phyloP scores from a whole-genome alignment of 2,329 filamentous ascomycete genomes.

The Botryotinia convoluta region DNA sequence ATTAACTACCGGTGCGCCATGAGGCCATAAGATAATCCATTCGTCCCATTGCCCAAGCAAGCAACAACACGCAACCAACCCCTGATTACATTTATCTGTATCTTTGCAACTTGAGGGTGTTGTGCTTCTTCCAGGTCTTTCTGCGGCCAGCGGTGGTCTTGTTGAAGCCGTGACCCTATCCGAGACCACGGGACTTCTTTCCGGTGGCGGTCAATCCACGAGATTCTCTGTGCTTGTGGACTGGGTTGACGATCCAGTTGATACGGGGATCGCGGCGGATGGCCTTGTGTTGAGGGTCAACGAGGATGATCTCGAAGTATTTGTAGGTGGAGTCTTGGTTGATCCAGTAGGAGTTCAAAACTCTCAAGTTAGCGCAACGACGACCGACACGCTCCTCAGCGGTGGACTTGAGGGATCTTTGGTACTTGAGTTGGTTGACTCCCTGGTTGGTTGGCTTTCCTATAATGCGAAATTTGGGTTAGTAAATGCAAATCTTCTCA shows the following conservation, averaged over 20 bases:
- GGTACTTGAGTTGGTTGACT: slow-evolving; percentile 99
- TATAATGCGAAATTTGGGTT: slow-evolving; percentile 43
- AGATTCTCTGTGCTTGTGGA: slow-evolving; percentile 99
- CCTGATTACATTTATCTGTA: slow-evolving; percentile 67
- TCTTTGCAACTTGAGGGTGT: slow-evolving; percentile 98
- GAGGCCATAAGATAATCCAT: slow-evolving; percentile 30
- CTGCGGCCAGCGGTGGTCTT: slow-evolving; percentile 95
- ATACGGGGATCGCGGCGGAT: slow-evolving; percentile 98
- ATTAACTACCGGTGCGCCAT: slow-evolving; percentile 23
- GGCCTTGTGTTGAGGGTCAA: slow-evolving; percentile 99
- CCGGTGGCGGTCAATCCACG: slow-evolving; percentile 96
- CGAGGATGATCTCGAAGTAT: slow-evolving; percentile 99
- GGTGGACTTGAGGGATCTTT: slow-evolving; percentile 95
- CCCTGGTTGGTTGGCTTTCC: slow-evolving; percentile 99
- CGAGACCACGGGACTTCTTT: slow-evolving; percentile 99
- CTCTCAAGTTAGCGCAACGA: slow-evolving; percentile 97
- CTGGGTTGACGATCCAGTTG: slow-evolving; percentile 99
- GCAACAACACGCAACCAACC: slow-evolving; percentile 30
- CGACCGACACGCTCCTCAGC: slow-evolving; percentile 99
- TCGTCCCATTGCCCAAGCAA: slow-evolving; percentile 27
- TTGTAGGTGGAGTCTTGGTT: slow-evolving; percentile 99
- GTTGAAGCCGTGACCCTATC: slow-evolving; percentile 99
- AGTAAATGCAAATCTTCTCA: neutral
- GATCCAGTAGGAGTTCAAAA: slow-evolving; percentile 99
- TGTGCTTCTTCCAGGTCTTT: slow-evolving; percentile 99